These are phyloP conservation scores for Amaranthus palmeri DNA, from an alignment of 148 eudicot genomes.

Conservation along the genomic window DNA sequence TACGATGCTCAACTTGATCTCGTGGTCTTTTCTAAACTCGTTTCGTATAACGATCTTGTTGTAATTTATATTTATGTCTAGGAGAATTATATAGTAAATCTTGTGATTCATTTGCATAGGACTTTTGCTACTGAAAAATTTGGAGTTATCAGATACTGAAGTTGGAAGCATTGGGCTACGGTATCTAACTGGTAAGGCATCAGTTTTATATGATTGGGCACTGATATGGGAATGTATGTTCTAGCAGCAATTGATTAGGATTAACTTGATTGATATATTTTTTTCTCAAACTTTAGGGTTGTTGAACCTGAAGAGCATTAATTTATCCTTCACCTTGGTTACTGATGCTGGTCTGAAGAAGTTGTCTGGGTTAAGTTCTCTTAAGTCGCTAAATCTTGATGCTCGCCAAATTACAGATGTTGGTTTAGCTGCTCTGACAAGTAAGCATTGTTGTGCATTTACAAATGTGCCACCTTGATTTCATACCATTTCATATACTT, in stretches of 20 bases:
- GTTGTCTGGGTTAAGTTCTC: constrained; percentile 75
- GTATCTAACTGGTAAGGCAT: constrained; percentile 63
- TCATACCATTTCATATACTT: neutral
- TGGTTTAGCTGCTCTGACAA: constrained; percentile 81
- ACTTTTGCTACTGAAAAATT: constrained; percentile 54
- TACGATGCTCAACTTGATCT: neutral
- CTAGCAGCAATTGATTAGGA: neutral
- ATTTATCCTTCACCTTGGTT: constrained; percentile 80
- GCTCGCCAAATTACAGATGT: constrained; percentile 84
- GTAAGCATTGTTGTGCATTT: constrained; percentile 37
- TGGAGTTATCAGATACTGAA: constrained; percentile 95
- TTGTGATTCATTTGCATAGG: constrained; percentile 35
- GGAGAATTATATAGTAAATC: neutral
- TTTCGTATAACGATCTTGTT: neutral
- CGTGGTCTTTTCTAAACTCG: neutral
- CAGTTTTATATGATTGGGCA: neutral
- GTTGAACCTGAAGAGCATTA: constrained; percentile 69
- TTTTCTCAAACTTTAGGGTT: constrained; percentile 40
- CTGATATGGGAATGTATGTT: neutral
- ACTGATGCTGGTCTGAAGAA: constrained; percentile 74
- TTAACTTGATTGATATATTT: neutral
- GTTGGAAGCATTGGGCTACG: constrained; percentile 82
- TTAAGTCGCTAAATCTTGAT: constrained; percentile 84
- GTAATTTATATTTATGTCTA: neutral
- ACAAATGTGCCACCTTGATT: neutral